Conservation (phyloP, 805 yeast species). For the Cyberlindnera sargentensis region DNA sequence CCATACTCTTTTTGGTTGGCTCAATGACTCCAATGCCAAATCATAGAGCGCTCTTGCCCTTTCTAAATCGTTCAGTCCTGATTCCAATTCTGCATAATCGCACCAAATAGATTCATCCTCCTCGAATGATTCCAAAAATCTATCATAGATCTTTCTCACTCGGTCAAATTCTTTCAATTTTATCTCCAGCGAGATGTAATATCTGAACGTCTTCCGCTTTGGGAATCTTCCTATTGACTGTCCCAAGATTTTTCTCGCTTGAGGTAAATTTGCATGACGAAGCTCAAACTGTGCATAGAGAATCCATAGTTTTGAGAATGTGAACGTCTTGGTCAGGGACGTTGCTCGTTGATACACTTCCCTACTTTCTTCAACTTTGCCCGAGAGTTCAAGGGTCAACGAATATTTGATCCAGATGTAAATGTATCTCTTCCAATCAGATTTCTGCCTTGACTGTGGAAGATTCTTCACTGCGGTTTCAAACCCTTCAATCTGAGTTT, state of each 20-base stretch:
- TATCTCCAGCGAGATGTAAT: slow-evolving; percentile 64
- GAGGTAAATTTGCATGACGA: slow-evolving; percentile 43
- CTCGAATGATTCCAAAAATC: slow-evolving; percentile 47
- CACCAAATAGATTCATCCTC: slow-evolving; percentile 42
- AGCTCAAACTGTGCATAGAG: slow-evolving; percentile 65
- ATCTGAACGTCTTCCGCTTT: slow-evolving; percentile 47
- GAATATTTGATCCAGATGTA: slow-evolving; percentile 66
- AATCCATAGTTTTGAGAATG: slow-evolving; percentile 73
- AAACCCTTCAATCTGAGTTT: slow-evolving; percentile 29
- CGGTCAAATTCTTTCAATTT: slow-evolving; percentile 72
- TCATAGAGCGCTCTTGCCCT: slow-evolving; percentile 60
- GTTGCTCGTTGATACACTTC: slow-evolving; percentile 43
- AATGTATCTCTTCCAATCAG: slow-evolving; percentile 62
- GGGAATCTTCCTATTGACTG: slow-evolving; percentile 63
- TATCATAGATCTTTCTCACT: slow-evolving; percentile 65
- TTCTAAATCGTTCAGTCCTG: slow-evolving; percentile 55
- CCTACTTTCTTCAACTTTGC: slow-evolving; percentile 41
- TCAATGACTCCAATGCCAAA: slow-evolving; percentile 33
- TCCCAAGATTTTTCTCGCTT: slow-evolving; percentile 68
- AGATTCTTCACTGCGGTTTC: slow-evolving; percentile 35
- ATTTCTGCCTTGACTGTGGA: slow-evolving; percentile 32
- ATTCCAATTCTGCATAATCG: slow-evolving; percentile 64
- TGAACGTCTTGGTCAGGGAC: slow-evolving; percentile 42
- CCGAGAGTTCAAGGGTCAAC: slow-evolving; percentile 48
- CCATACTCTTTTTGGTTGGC: slow-evolving; percentile 24